These are phyloP conservation scores for Fusarium sp. DNA, from an alignment of 2,329 filamentous ascomycete species.

Conservation along the genomic window DNA sequence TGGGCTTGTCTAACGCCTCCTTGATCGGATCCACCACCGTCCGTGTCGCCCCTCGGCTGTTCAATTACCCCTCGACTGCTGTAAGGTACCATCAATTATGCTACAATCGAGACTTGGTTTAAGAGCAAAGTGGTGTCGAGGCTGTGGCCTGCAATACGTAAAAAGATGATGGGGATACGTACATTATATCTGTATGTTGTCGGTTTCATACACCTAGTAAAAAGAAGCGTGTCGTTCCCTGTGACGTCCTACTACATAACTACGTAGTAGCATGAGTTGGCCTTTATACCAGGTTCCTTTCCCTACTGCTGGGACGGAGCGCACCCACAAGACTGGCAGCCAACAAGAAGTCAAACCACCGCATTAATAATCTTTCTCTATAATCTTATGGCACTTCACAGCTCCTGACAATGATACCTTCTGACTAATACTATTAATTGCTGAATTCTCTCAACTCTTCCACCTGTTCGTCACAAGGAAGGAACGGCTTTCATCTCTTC, in stretches of 20 bases:
- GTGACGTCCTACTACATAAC: too few relatives aligned
- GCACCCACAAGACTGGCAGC: not conserved
- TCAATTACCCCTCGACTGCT: slow-evolving; percentile 32
- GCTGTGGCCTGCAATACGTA: not conserved
- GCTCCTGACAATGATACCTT: not conserved
- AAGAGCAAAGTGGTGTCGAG: slow-evolving; percentile 10
- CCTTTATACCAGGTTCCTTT: slow-evolving; percentile 32
- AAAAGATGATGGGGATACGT: not conserved
- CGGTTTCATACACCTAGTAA: not conserved
- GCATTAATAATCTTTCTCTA: slow-evolving; percentile 8
- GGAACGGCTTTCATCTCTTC: not conserved
- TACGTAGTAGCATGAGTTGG: not conserved
- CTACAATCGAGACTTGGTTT: slow-evolving; percentile 15
- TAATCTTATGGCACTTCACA: not conserved
- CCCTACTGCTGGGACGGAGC: slow-evolving; percentile 39
- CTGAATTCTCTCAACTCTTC: not conserved
- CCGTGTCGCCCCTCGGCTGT: slow-evolving; percentile 27
- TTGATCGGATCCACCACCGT: slow-evolving; percentile 28
- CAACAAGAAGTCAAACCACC: slow-evolving; percentile 11
- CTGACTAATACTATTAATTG: not conserved
- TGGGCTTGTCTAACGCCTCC: slow-evolving; percentile 26
- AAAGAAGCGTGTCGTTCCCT: not conserved
- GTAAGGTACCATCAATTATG: slow-evolving; percentile 36
- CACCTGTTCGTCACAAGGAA: not conserved
- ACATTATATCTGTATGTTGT: not conserved